These are phyloP conservation scores for Heterobasidion occidentale DNA, from an alignment of 1,284 basidiomycete species.

Conservation along the genomic window DNA sequence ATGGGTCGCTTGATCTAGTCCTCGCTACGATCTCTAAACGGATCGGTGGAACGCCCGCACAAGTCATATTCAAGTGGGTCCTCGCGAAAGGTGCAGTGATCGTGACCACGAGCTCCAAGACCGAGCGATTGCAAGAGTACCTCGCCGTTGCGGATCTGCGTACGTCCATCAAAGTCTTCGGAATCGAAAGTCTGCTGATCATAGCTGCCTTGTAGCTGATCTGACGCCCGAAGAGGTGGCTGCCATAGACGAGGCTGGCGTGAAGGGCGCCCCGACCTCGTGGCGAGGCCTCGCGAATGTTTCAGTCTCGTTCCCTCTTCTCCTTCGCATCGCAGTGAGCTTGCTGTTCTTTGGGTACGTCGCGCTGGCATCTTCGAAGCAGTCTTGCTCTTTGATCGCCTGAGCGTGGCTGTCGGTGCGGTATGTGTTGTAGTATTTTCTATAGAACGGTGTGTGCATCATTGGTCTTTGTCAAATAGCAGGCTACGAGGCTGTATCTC, in stretches of 20 bases:
- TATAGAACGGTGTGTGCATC: too few species aligned
- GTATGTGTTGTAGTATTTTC: too few species aligned
- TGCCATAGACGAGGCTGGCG: constrained; percentile 8
- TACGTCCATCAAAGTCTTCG: background rate
- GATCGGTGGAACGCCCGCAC: constrained; percentile 50
- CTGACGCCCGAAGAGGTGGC: constrained; percentile 9
- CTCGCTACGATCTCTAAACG: constrained; percentile 41
- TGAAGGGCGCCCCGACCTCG: background rate
- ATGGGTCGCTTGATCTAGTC: constrained; percentile 65
- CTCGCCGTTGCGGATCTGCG: constrained; percentile 54
- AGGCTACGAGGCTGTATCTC: too few species aligned
- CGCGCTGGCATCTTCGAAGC: too few species aligned
- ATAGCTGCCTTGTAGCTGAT: constrained; percentile 3
- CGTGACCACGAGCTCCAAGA: constrained; percentile 65
- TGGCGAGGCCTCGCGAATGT: background rate
- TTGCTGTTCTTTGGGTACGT: too few species aligned
- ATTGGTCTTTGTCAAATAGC: too few species aligned
- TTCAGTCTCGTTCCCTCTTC: too few species aligned
- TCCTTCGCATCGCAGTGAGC: too few species aligned
- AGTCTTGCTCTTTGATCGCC: too few species aligned
- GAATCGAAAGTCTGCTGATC: too few species aligned
- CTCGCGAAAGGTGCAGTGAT: constrained; percentile 58
- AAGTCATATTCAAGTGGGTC: constrained; percentile 64
- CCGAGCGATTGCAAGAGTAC: constrained; percentile 58
- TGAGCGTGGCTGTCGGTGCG: too few species aligned